phyloP scores from a whole-genome alignment of 139 green algal species.

The Monoraphidium neglectum region DNA sequence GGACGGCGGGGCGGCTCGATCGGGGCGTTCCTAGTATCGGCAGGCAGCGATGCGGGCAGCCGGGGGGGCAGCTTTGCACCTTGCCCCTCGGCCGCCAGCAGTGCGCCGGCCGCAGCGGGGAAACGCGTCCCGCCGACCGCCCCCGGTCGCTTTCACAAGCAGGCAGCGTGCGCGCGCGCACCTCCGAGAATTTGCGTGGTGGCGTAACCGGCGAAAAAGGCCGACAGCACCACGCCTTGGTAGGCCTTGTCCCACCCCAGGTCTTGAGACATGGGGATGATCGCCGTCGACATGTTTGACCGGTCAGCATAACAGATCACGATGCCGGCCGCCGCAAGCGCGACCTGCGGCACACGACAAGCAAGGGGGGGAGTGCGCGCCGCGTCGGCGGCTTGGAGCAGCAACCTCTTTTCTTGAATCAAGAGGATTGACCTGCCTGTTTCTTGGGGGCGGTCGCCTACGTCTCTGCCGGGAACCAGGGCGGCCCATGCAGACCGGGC shows the following conservation, averaged over 20 bases:
- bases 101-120: no score
- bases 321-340: slow-evolving; percentile 58
- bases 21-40: no score
- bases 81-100: neutral
- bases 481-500: no score
- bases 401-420: no score
- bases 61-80: neutral
- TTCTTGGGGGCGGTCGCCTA: no score
- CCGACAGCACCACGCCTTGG: slow-evolving; percentile 70
- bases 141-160: no score
- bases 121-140: no score
- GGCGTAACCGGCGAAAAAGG: slow-evolving; percentile 80
- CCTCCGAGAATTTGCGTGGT: slow-evolving; percentile 62
- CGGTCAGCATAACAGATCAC: slow-evolving; percentile 77
- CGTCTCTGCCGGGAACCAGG: no score
- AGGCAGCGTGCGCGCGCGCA: neutral
- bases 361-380: no score
- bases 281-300: slow-evolving; percentile 76
- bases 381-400: no score
- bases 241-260: slow-evolving; percentile 69
- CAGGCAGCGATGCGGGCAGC: neutral
- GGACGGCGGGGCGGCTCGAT: no score
- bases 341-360: slow-evolving; percentile 51
- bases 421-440: no score
- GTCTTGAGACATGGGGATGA: slow-evolving; percentile 73